Percentiles rank a stretch among this genome's conserved stretches.
Conservation (phyloP, 768 basidiomycete species). For the Wakefieldia striispora region DNA sequence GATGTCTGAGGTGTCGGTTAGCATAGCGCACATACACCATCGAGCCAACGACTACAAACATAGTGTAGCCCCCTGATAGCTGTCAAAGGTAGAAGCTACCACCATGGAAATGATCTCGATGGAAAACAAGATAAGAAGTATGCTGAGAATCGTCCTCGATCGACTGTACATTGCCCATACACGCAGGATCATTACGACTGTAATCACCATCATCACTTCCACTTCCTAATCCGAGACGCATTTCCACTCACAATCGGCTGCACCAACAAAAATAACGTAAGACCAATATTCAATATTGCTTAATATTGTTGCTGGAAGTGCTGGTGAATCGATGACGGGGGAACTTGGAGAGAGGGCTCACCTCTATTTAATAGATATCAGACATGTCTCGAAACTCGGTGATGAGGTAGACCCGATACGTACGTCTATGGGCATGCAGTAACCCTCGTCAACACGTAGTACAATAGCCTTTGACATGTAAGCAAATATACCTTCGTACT, state of each 20-base stretch:
- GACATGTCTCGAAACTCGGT: background rate
- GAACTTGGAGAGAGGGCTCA: background rate
- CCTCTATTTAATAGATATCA: slow-evolving; percentile 1
- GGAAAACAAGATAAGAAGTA: background rate
- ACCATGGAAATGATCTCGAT: background rate
- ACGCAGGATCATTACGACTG: slow-evolving; percentile 3
- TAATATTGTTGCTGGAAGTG: background rate
- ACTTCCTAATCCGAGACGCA: no score
- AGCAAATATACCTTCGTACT: background rate
- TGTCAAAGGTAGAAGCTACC: background rate
- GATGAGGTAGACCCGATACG: background rate
- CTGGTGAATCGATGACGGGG: background rate
- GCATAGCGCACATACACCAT: no score
- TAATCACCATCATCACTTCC: background rate
- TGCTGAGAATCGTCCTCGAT: slow-evolving; percentile 3
- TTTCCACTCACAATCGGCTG: slow-evolving; percentile 5
- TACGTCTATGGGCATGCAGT: background rate
- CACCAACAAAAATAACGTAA: background rate
- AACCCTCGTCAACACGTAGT: background rate
- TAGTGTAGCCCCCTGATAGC: background rate
- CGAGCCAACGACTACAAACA: no score
- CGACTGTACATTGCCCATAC: slow-evolving; percentile 14
- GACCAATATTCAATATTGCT: background rate
- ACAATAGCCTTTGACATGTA: no score
- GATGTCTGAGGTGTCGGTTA: no score